Evolutionary conservation across 2,329 filamentous ascomycete species (phyloP), one percentile per base, ranked within the genome.

Genomic region (Xylariaceae sp.): DNA sequence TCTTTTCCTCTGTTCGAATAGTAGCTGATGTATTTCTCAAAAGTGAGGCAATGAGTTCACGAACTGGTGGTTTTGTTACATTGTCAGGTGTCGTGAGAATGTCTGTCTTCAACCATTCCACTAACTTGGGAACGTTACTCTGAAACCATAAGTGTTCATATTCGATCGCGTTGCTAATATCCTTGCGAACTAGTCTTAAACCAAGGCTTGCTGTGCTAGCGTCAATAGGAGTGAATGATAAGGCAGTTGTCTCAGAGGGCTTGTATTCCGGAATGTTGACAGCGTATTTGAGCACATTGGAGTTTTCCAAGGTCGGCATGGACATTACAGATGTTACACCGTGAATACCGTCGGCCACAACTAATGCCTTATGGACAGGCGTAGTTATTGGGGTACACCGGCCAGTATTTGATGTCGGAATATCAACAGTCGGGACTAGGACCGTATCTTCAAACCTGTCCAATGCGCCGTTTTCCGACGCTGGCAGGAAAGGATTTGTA

Each of bases 291-390:
- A 83, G 82, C 59, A 74, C 76, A 52, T 74, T 74, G 58, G 69
- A 62, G 64, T 71, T 71, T 57, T 75, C 70, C 1, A 75, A 44
- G 31, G 77, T 59, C 16, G 78, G 74, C 43, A 83, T 69, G 7
- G 77, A 68, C 5, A 82, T 72, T 6, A 84, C 65, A 1, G 82
- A 78, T 4, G 87, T 79, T 1, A 89, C 85, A 6, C 89, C 91
- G 50, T 84, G 77, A 2, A 96, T 75, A 0, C 91, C 92, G 45
- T 90, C 82, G 0, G 86, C 87, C 7, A 96, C 82, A 8, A 97
- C 67, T 14, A 97, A 75, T 1, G 88, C 86, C 69, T 88, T 90
- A 70, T 98, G 94, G 1, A 97, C 92, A 0, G 94, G 93, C 40
- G 91, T 92, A 6, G 87, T 85, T 37, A 95, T 80, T 14, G 87